Percentiles rank a stretch among this genome's conserved stretches.
phyloP scores from a whole-genome alignment of 768 basidiomycete genomes.

The Chalciporus piperatus region DNA sequence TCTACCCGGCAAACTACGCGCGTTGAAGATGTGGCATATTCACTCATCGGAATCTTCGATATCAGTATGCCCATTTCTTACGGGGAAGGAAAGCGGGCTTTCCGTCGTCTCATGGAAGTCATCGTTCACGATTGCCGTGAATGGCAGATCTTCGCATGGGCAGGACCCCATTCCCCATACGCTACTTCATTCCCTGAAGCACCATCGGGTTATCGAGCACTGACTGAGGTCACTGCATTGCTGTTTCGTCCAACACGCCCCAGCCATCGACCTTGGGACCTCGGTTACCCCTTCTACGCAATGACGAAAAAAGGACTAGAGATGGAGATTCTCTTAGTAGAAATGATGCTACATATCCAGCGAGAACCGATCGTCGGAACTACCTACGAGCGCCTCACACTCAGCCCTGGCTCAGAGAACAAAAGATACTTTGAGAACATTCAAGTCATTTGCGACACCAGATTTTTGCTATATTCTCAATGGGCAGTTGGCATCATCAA shows the following conservation, averaged over 20 bases:
- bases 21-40: slow-evolving; percentile 17
- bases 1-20: slow-evolving; percentile 14
- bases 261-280: slow-evolving; percentile 9
- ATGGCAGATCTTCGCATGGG: slow-evolving; percentile 7
- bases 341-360: slow-evolving; percentile 21
- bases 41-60: slow-evolving; percentile 14
- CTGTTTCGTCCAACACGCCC: neutral
- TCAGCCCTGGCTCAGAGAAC: slow-evolving; percentile 12
- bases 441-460: slow-evolving; percentile 13
- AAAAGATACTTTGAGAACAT: slow-evolving; percentile 16
- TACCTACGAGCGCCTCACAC: slow-evolving; percentile 11
- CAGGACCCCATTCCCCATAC: slow-evolving; percentile 16
- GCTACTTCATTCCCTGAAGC: slow-evolving; percentile 18
- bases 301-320: slow-evolving; percentile 23
- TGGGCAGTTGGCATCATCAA: slow-evolving; percentile 26
- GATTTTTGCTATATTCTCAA: slow-evolving; percentile 20
- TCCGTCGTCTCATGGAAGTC: slow-evolving; percentile 12
- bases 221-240: neutral
- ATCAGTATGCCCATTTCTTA: slow-evolving; percentile 15
- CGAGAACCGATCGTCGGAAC: slow-evolving; percentile 10
- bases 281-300: slow-evolving; percentile 20
- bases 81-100: slow-evolving; percentile 15
- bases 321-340: slow-evolving; percentile 20
- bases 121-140: slow-evolving; percentile 10
- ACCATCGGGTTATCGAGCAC: slow-evolving; percentile 15